These are phyloP conservation scores for Ogataea naganishii DNA, from an alignment of 805 yeast genomes.

Conservation along the genomic window DNA sequence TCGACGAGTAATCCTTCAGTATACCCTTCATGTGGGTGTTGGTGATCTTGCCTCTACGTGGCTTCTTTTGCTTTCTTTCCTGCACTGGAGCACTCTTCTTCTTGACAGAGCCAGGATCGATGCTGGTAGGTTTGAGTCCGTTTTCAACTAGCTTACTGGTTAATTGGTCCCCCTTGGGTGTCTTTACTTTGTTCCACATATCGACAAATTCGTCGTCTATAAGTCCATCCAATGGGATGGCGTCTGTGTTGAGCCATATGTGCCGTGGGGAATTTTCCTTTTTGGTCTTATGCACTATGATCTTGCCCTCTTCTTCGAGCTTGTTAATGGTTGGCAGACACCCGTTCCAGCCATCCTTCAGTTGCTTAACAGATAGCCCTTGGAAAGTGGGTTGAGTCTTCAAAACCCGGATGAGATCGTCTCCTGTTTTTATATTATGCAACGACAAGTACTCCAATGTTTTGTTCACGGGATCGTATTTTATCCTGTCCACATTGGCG, in stretches of 20 bases:
- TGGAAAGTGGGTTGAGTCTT: slow-evolving; percentile 78
- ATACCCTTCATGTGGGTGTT: slow-evolving; percentile 96
- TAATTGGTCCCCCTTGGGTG: slow-evolving; percentile 77
- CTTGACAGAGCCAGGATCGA: slow-evolving; percentile 92
- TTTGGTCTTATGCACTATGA: slow-evolving; percentile 80
- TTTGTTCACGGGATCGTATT: slow-evolving; percentile 48
- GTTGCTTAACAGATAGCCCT: slow-evolving; percentile 71
- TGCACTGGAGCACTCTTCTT: slow-evolving; percentile 41
- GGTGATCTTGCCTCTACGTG: slow-evolving; percentile 89
- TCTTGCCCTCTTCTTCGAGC: slow-evolving; percentile 67
- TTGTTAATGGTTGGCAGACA: slow-evolving; percentile 72
- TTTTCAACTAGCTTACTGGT: slow-evolving; percentile 71
- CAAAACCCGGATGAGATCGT: slow-evolving; percentile 65
- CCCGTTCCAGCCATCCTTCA: slow-evolving; percentile 91
- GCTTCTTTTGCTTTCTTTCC: slow-evolving; percentile 79
- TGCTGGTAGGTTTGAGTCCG: slow-evolving; percentile 93
- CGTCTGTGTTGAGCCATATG: slow-evolving; percentile 79
- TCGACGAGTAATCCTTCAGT: slow-evolving; percentile 64
- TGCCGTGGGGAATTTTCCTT: slow-evolving; percentile 91
- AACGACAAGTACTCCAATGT: slow-evolving; percentile 83
- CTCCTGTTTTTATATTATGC: slow-evolving; percentile 77
- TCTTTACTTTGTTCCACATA: slow-evolving; percentile 70
- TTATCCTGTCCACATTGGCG: slow-evolving; percentile 68
- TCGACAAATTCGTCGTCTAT: slow-evolving; percentile 76
- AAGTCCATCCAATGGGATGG: slow-evolving; percentile 39